Evolutionary conservation across 1,284 basidiomycete genomes (phyloP).

Genomic region (Cryptococcus sp.): DNA sequence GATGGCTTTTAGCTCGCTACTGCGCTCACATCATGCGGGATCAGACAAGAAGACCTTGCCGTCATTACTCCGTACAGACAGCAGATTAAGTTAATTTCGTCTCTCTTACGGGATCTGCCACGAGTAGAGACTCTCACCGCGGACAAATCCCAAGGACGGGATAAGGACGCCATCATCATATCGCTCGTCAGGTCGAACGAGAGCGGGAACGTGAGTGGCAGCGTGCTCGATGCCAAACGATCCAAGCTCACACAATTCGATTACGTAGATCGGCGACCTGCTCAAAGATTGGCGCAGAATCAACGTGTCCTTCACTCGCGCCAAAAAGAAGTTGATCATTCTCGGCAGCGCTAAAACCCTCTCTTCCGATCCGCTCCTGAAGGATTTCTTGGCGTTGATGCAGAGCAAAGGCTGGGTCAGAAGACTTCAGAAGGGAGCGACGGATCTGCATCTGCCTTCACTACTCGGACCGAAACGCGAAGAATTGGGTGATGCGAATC

Average conservation of each 20-base stretch:
- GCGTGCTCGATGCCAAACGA: neutral
- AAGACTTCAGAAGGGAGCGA: slow-evolving; percentile 60
- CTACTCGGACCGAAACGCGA: neutral
- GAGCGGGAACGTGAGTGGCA: slow-evolving; percentile 62
- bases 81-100: slow-evolving; percentile 83
- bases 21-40: slow-evolving; percentile 66
- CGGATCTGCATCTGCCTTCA: slow-evolving; percentile 41
- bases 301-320: slow-evolving; percentile 95
- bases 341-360: slow-evolving; percentile 81
- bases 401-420: slow-evolving; percentile 70
- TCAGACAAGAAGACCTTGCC: slow-evolving; percentile 72
- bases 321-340: slow-evolving; percentile 84
- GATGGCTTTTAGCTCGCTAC: slow-evolving; percentile 62
- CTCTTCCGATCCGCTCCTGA: slow-evolving; percentile 61
- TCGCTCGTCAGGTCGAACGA: slow-evolving; percentile 89
- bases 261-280: slow-evolving; percentile 76
- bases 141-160: slow-evolving; percentile 91
- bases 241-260: slow-evolving; percentile 1
- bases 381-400: slow-evolving; percentile 75
- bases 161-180: slow-evolving; percentile 93
- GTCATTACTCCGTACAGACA: slow-evolving; percentile 91
- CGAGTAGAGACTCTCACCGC: slow-evolving; percentile 88
- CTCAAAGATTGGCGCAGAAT: slow-evolving; percentile 92
- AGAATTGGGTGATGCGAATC: neutral
- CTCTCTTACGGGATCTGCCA: slow-evolving; percentile 54